Evolutionary conservation across 1,284 basidiomycete genomes (phyloP), one percentile per base, ranked within the genome.

Genomic region (Cutaneotrichosporon cyanovorans): DNA sequence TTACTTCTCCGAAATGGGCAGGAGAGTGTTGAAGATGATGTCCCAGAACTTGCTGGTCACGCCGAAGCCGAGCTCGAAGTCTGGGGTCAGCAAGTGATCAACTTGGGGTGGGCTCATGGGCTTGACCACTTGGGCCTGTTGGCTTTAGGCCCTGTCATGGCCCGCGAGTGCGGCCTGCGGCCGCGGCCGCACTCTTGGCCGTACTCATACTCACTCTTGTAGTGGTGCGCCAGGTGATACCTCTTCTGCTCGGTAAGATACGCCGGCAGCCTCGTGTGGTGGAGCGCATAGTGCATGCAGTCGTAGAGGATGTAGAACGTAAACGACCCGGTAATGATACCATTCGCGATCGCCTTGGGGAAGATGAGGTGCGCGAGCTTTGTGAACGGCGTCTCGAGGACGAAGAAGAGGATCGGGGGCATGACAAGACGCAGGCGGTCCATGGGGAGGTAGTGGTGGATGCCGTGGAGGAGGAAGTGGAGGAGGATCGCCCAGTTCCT

Each of bases 371-470:
- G 82, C 1, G 82, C 92, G 40, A 99, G 80, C 49, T 77, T 77
- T 10, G 92, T 96, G 76, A 98, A 93, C 0, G 93, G 95, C 37
- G 78, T 78, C 54, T 87, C 83, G 22, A 98, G 78, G 12, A 74
- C 69, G 40, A 77, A 72, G 74, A 99, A 99, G 47, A 98, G 71
- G 3, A 80, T 66, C 0, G 95, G 95, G 0, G 95, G 95, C 95
- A 99, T 99, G 61, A 98, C 95, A 32, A 98, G 82, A 45, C 95
- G 80, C 60, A 95, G 73, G 55, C 87, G 85, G 67, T 95, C 92
- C 91, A 95, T 95, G 15, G 91, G 93, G 48, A 99, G 76, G 66
- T 93, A 98, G 74, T 99, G 93, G 69, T 99, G 93, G 38, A 99
- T 83, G 19, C 95, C 93, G 68, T 98, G 93, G 62, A 92, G 76